phyloP scores from a whole-genome alignment of 306 rosid species.

The Cotoneaster glaucophyllus region DNA sequence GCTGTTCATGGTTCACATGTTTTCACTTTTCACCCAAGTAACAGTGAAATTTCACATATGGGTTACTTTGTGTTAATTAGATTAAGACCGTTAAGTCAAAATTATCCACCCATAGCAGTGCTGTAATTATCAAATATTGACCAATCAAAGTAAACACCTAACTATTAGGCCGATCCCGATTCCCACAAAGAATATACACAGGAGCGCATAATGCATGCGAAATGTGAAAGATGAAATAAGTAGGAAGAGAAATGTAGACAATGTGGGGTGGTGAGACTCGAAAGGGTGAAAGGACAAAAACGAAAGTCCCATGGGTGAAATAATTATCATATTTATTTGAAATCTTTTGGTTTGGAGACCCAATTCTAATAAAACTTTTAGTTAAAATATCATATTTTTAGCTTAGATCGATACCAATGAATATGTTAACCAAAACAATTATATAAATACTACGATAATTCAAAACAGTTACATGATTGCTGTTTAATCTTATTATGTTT shows the following conservation, averaged over 20 bases:
- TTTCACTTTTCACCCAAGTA: constrained; percentile 14
- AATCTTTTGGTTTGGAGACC: too few species aligned
- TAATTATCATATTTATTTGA: too few species aligned
- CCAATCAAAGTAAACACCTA: neutral
- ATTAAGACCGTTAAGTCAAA: constrained; percentile 33
- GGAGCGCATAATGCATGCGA: neutral
- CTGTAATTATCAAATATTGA: constrained; percentile 30
- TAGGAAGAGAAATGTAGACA: neutral
- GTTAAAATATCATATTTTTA: too few species aligned
- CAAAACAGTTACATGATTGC: too few species aligned
- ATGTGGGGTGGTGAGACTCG: neutral
- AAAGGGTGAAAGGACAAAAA: too few species aligned
- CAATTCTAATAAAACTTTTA: too few species aligned
- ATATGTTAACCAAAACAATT: too few species aligned
- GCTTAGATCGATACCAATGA: too few species aligned
- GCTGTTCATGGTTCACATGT: constrained; percentile 1
- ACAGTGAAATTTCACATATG: constrained; percentile 19
- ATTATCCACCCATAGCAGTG: constrained; percentile 36
- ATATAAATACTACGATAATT: too few species aligned
- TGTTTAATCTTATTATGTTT: too few species aligned
- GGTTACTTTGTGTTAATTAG: constrained; percentile 5
- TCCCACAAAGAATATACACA: neutral
- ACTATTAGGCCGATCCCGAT: neutral
- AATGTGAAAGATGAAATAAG: neutral
- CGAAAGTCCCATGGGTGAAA: too few species aligned